These are phyloP conservation scores for Mycena pura DNA, from an alignment of 768 basidiomycete genomes.

Conservation along the genomic window DNA sequence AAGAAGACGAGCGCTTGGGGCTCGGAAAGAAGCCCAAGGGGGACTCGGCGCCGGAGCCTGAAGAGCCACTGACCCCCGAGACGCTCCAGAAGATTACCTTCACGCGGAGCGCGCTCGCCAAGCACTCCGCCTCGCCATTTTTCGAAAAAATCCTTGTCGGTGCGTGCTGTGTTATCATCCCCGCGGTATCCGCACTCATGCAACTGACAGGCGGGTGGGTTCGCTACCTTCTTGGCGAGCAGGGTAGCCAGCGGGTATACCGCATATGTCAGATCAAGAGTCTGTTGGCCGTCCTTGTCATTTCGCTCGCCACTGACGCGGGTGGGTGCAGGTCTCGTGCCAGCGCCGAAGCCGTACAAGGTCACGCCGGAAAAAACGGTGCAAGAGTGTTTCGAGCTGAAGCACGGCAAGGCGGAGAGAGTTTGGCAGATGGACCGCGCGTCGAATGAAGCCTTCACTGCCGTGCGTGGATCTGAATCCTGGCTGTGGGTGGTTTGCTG, in stretches of 20 bases:
- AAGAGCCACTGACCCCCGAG: slow-evolving; percentile 56
- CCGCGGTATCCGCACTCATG: slow-evolving; percentile 9
- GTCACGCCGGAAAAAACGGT: slow-evolving; percentile 52
- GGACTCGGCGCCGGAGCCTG: slow-evolving; percentile 39
- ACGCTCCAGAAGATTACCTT: slow-evolving; percentile 71
- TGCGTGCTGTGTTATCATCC: not conserved
- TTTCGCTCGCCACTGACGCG: slow-evolving; percentile 1
- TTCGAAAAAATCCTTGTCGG: slow-evolving; percentile 78
- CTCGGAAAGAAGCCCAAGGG: slow-evolving; percentile 51
- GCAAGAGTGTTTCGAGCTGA: slow-evolving; percentile 74
- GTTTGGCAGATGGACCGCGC: slow-evolving; percentile 84
- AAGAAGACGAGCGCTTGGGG: slow-evolving; percentile 73
- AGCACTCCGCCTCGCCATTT: slow-evolving; percentile 77
- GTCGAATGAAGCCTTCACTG: slow-evolving; percentile 72
- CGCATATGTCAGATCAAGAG: slow-evolving; percentile 82
- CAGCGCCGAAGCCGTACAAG: slow-evolving; percentile 72
- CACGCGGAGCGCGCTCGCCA: slow-evolving; percentile 73
- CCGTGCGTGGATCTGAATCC: slow-evolving; percentile 51
- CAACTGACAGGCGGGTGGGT: slow-evolving; percentile 87
- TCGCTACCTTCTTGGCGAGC: slow-evolving; percentile 77
- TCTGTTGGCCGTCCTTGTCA: slow-evolving; percentile 47
- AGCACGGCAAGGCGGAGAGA: slow-evolving; percentile 72
- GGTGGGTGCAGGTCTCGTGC: slow-evolving; percentile 7
- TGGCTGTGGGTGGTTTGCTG: not conserved
- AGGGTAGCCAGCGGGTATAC: slow-evolving; percentile 67